A percentile compares a stretch with the other conserved stretches of the same genome.
Conservation (phyloP, 2,329 filamentous ascomycete genomes). For the Monilinia laxa region DNA sequence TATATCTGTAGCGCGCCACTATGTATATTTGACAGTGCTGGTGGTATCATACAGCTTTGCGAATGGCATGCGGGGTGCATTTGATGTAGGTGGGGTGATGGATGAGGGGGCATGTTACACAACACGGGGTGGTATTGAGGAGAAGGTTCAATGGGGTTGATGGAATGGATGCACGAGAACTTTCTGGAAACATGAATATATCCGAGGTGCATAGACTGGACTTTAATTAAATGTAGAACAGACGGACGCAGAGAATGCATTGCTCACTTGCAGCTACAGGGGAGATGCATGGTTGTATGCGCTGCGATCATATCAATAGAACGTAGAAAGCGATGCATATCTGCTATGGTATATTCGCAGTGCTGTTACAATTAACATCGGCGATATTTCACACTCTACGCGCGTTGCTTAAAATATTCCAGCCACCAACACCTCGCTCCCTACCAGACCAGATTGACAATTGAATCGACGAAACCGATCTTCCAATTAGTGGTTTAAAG, state of each 20-base stretch:
- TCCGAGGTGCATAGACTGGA: too few relatives aligned
- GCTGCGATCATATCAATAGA: conserved; percentile 11
- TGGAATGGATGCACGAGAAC: too few relatives aligned
- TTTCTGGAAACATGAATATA: too few relatives aligned
- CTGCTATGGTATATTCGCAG: background rate
- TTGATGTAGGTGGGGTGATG: background rate
- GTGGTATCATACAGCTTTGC: background rate
- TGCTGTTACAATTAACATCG: too few relatives aligned
- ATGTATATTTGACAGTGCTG: background rate
- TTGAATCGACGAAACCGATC: too few relatives aligned
- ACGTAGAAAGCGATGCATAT: background rate
- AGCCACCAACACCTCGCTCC: too few relatives aligned
- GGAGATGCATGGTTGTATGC: background rate
- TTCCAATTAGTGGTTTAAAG: too few relatives aligned
- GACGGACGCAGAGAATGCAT: background rate
- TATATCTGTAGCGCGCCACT: conserved; percentile 1
- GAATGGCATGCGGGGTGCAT: background rate
- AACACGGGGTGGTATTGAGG: background rate
- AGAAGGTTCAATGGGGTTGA: background rate
- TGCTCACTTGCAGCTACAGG: conserved; percentile 8
- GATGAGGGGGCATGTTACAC: background rate
- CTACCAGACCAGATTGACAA: too few relatives aligned
- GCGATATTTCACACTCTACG: too few relatives aligned
- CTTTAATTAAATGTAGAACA: too few relatives aligned
- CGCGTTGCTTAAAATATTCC: background rate